Base-by-base conservation (phyloP, 306 rosid species). In the Spatholobus suberectus region DNA sequence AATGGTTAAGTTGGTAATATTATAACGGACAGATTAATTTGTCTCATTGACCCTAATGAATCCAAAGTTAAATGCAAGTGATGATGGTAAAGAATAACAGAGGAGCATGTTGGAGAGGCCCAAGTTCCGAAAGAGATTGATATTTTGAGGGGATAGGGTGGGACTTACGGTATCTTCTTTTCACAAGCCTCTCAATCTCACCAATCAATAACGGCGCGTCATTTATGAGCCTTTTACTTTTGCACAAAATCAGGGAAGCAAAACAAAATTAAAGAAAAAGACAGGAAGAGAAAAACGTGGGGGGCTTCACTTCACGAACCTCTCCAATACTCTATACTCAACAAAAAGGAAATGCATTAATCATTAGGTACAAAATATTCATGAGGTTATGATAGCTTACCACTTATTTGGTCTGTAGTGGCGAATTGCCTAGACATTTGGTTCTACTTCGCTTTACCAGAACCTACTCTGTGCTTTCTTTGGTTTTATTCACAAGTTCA, bases 41-140 rank as follows among this genome's bases (percentile, higher is more conserved):
- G 73, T 51, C 9, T 7, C 1, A 51, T 4, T 62, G 57, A 49
- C 59, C 13, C 66, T 15, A 43, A 82, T 47, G 46, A 49, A 73
- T 37, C 73, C 57, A 73, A 86, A 37, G 38, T 78, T 74, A 74
- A 68, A 73, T n/a, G 3, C 52, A 69, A 68, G 74, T 72, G 21
- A 78, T 80, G 81, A 68, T 23, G 71, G 61, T 61, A 18, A 79
- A 44, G 43, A 73, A 1, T 41, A 32, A 35, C 34, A 58, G 24
- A 76, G 78, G 81, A 75, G 44, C 41, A 6, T 20, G 70, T 37
- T 43, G 82, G 73, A 80, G 96, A 93, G 91, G 94, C 97, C 96
- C 97, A 93, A 93, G 94, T 93, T 90, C 97, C 97, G 57, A 93
- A 90, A 90, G 93, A 89, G 96, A 93, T 91, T 75, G 89, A 86